Evolutionary conservation across 371 early-diverging fungal species (phyloP).

Genomic region (Actinomucor elegans): DNA sequence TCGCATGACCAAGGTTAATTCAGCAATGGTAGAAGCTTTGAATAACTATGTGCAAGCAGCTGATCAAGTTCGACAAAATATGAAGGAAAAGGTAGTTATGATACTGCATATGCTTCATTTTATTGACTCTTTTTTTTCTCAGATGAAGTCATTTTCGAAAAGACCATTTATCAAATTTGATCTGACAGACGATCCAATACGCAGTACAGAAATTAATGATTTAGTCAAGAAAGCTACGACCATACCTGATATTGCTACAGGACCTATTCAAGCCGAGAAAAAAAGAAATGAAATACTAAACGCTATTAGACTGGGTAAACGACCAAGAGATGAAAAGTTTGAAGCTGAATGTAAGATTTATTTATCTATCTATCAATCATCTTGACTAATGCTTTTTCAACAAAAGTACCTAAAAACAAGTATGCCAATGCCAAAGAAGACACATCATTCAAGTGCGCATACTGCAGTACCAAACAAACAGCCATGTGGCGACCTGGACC

Average conservation of each 20-base stretch:
- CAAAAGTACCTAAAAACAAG: slow-evolving; percentile 16
- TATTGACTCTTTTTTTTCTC: background rate
- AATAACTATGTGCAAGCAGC: slow-evolving; percentile 9
- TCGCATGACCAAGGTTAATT: slow-evolving; percentile 17
- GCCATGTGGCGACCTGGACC: slow-evolving; percentile 51
- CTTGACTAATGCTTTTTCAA: background rate
- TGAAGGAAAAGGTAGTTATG: slow-evolving; percentile 26
- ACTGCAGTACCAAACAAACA: slow-evolving; percentile 44
- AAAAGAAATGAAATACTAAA: slow-evolving; percentile 43
- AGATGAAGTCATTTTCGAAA: slow-evolving; percentile 20
- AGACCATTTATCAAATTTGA: slow-evolving; percentile 20
- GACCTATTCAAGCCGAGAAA: slow-evolving; percentile 46
- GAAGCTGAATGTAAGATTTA: slow-evolving; percentile 32
- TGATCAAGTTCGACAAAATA: slow-evolving; percentile 19
- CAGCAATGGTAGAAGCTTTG: slow-evolving; percentile 17
- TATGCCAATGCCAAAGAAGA: slow-evolving; percentile 34
- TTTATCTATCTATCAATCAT: background rate
- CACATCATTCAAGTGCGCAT: slow-evolving; percentile 34
- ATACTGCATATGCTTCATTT: background rate
- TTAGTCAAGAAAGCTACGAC: slow-evolving; percentile 28
- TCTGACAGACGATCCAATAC: slow-evolving; percentile 14
- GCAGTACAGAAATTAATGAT: slow-evolving; percentile 20
- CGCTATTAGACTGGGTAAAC: slow-evolving; percentile 39
- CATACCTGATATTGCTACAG: slow-evolving; percentile 35
- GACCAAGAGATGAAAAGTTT: slow-evolving; percentile 30